Percentiles rank a stretch among this genome's conserved stretches.
Evolutionary conservation across 169 alveolate genomes (phyloP).

Genomic region (Perkinsus marinus): DNA sequence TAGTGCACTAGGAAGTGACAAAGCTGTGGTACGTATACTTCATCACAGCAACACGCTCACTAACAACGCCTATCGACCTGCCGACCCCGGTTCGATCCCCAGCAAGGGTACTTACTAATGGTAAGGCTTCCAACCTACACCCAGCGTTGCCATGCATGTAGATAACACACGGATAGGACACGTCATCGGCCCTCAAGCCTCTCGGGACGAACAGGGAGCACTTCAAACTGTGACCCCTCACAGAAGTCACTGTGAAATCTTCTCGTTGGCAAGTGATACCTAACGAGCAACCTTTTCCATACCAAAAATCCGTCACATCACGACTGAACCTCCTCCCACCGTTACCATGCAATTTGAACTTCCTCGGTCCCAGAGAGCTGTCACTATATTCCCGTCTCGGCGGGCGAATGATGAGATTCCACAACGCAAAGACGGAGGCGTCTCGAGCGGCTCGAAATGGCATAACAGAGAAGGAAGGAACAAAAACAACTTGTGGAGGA

Average conservation of each 20-base stretch:
- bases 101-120: conserved; percentile 5
- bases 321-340: neutral
- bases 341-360: neutral
- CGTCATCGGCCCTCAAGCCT: neutral
- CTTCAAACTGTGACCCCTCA: neutral
- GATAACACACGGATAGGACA: conserved; percentile 66
- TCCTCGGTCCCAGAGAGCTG: neutral
- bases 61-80: too few species aligned
- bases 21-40: too few species aligned
- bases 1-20: too few species aligned
- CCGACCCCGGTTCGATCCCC: neutral
- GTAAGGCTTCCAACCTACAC: conserved; percentile 64
- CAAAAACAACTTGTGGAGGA: too few species aligned
- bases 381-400: neutral
- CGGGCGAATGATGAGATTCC: neutral
- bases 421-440: neutral
- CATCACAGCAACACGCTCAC: too few species aligned
- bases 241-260: neutral
- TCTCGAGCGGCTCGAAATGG: too few species aligned
- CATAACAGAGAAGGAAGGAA: too few species aligned
- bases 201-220: neutral
- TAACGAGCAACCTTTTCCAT: neutral
- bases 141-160: conserved; percentile 75
- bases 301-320: too few species aligned
- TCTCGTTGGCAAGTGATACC: neutral